phyloP scores from a whole-genome alignment of 345 rosid genomes.

The Hibiscus trionum region DNA sequence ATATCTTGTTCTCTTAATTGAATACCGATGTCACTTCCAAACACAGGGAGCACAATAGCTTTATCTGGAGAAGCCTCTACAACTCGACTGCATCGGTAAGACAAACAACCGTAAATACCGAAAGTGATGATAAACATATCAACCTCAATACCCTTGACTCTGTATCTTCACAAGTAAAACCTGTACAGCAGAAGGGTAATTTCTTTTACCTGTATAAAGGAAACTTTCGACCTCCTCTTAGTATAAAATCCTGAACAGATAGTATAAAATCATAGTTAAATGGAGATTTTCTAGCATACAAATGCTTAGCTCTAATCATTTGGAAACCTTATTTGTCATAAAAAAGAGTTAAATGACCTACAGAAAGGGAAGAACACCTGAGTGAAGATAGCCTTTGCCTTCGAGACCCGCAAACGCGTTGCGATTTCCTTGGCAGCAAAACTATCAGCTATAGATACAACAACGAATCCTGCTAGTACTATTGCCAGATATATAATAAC shows the following conservation, averaged over 20 bases:
- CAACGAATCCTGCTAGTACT: constrained; percentile 66
- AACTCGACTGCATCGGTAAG: constrained; percentile 53
- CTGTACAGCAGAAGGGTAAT: background rate
- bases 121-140: background rate
- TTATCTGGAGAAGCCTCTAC: constrained; percentile 65
- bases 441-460: constrained; percentile 94
- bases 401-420: constrained; percentile 61
- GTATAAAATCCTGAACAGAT: constrained; percentile 63
- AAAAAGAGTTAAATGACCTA: background rate
- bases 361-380: constrained; percentile 44
- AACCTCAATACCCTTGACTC: too few species aligned
- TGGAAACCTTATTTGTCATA: background rate
- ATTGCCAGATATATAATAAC: constrained; percentile 80
- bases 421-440: constrained; percentile 84
- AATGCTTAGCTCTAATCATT: too few species aligned
- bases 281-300: background rate
- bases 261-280: background rate
- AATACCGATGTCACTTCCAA: constrained; percentile 38
- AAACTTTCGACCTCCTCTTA: constrained; percentile 67
- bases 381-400: constrained; percentile 83
- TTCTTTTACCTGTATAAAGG: constrained; percentile 78
- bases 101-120: background rate
- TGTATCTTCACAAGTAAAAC: background rate
- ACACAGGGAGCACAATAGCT: constrained; percentile 63
- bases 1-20: constrained; percentile 61